Conservation (phyloP, 257 asterid genomes). For the Mitragyna speciosa region DNA sequence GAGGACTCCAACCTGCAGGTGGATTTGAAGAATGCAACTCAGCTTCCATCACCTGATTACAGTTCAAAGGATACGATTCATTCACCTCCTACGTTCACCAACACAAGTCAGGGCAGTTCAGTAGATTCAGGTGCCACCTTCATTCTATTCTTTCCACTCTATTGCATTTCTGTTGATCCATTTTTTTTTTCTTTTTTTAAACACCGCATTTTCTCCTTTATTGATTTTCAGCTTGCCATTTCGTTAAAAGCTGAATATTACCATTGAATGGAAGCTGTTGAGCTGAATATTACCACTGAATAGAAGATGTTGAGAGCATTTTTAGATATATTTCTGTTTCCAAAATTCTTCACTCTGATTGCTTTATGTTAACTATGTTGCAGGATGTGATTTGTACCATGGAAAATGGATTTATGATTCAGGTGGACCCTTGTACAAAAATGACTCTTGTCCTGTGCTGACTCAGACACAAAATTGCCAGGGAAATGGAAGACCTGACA, state of each 20-base stretch:
- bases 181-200: background rate
- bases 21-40: background rate
- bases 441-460: slow-evolving; percentile 80
- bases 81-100: slow-evolving; percentile 3
- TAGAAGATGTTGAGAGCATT: background rate
- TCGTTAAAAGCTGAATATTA: background rate
- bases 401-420: slow-evolving; percentile 84
- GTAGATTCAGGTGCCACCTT: slow-evolving; percentile 48
- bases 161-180: background rate
- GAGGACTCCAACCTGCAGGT: no score
- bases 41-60: background rate
- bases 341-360: background rate
- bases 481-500: slow-evolving; percentile 97
- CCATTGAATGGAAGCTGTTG: background rate
- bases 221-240: background rate
- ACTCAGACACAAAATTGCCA: slow-evolving; percentile 93
- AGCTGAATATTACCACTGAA: background rate
- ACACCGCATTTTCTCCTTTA: background rate
- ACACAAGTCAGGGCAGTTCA: slow-evolving; percentile 30
- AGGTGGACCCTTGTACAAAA: slow-evolving; percentile 71
- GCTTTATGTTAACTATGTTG: slow-evolving; percentile 15
- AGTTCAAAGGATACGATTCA: background rate
- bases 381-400: slow-evolving; percentile 80
- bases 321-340: background rate
- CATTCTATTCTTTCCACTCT: background rate